Conservation (phyloP, 139 green algal genomes). For the Chlamydomonas sphaeroides region DNA sequence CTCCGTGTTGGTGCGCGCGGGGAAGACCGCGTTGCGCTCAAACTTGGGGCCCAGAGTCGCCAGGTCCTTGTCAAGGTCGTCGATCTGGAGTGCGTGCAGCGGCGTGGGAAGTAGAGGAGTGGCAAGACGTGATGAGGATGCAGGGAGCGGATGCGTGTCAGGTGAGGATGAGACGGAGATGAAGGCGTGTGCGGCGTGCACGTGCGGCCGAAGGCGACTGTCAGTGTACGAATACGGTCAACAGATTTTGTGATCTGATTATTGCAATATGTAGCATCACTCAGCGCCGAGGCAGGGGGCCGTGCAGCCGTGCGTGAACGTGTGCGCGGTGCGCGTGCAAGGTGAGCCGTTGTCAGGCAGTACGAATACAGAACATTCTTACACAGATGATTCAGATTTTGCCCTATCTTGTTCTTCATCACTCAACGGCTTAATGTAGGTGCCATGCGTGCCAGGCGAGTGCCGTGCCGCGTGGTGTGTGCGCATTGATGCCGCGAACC, state of each 20-base stretch:
- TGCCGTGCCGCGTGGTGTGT: too few relatives aligned
- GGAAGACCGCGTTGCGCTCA: slow-evolving; percentile 92
- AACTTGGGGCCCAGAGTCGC: slow-evolving; percentile 86
- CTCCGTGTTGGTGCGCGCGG: slow-evolving; percentile 95
- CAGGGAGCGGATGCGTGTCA: too few relatives aligned
- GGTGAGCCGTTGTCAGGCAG: slow-evolving; percentile 17
- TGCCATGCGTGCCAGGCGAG: too few relatives aligned
- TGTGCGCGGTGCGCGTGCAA: neutral
- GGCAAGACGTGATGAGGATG: too few relatives aligned
- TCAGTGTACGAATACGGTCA: slow-evolving; percentile 65
- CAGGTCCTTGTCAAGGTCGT: slow-evolving; percentile 74
- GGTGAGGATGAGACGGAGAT: too few relatives aligned
- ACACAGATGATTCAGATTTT: slow-evolving; percentile 42
- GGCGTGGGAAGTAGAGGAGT: neutral
- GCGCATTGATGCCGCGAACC: too few relatives aligned
- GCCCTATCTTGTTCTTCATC: slow-evolving; percentile 42
- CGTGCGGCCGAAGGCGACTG: too few relatives aligned
- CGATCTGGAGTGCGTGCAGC: slow-evolving; percentile 63
- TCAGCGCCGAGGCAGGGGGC: too few relatives aligned
- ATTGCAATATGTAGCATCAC: slow-evolving; percentile 59
- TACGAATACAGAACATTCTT: slow-evolving; percentile 34
- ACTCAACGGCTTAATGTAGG: neutral
- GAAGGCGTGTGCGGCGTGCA: too few relatives aligned
- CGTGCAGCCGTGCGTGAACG: too few relatives aligned
- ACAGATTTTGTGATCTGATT: slow-evolving; percentile 35